Evolutionary conservation across 2,329 filamentous ascomycete species (phyloP).

Genomic region (Plenodomus tracheiphilus): DNA sequence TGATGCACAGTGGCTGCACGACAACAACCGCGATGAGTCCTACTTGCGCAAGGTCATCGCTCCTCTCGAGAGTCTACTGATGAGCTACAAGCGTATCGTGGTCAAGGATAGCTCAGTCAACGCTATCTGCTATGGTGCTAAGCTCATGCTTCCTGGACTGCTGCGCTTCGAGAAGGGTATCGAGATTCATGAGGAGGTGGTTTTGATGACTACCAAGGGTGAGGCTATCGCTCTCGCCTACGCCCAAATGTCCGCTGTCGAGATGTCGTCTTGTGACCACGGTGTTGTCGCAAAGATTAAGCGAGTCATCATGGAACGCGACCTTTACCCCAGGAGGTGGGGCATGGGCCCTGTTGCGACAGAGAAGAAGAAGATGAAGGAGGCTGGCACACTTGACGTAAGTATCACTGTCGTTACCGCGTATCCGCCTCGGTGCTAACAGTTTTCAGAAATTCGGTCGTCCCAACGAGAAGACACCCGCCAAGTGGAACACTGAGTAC

Average conservation of each 20-base stretch:
- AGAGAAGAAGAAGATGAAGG: constrained; percentile 99
- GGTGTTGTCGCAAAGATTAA: constrained; percentile 98
- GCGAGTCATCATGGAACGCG: constrained; percentile 99
- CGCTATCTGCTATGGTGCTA: constrained; percentile 97
- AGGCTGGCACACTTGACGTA: constrained; percentile 90
- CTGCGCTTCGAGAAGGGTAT: constrained; percentile 90
- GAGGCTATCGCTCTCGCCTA: constrained; percentile 97
- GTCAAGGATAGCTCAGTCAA: constrained; percentile 98
- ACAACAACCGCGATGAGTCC: constrained; percentile 93
- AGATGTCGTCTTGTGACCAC: constrained; percentile 95
- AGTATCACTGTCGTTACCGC: constrained; percentile 30
- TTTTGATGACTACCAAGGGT: constrained; percentile 98
- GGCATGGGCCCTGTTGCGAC: constrained; percentile 88
- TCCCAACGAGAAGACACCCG: constrained; percentile 87
- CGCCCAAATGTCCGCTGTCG: constrained; percentile 96
- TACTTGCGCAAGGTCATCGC: constrained; percentile 90
- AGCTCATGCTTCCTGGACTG: constrained; percentile 97
- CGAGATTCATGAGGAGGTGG: constrained; percentile 93
- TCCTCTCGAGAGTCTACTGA: constrained; percentile 89
- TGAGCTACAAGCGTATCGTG: constrained; percentile 92
- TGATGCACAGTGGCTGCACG: constrained; percentile 93
- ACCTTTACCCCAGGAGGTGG: constrained; percentile 96
- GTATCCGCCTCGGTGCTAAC: constrained; percentile 36
- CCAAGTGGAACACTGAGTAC: constrained; percentile 91
- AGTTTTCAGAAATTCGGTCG: constrained; percentile 77